phyloP scores from a whole-genome alignment of 163 green algal genomes.

The Coccomyxa subellipsoidea region DNA sequence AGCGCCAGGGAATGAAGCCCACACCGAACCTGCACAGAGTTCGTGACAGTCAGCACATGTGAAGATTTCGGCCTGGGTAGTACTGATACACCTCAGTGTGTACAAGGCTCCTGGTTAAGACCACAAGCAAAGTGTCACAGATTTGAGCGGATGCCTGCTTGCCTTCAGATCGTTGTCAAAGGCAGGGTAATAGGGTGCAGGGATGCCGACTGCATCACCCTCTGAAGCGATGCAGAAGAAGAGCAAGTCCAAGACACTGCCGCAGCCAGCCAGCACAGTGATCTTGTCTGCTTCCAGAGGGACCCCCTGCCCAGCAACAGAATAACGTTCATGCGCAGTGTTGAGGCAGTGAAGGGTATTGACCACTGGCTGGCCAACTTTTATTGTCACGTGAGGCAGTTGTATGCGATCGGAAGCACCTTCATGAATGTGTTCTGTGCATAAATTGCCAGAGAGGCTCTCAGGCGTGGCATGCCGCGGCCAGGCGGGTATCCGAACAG shows the following conservation, averaged over 20 bases:
- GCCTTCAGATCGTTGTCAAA: conserved; percentile 88
- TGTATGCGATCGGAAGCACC: too few species aligned
- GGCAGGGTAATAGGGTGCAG: conserved; percentile 88
- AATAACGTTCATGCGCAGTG: too few species aligned
- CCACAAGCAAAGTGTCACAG: too few species aligned
- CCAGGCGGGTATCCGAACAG: conserved; percentile 20
- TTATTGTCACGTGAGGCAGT: too few species aligned
- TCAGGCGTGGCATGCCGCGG: conserved; percentile 37
- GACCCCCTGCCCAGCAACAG: conserved; percentile 31
- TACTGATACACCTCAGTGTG: too few species aligned
- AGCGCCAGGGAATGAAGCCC: conserved; percentile 42
- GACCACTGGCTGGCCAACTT: too few species aligned
- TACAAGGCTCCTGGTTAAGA: too few species aligned
- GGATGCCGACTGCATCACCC: conserved; percentile 76
- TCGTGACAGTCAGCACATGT: background rate
- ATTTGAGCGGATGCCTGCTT: too few species aligned
- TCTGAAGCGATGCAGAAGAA: conserved; percentile 51
- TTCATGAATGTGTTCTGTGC: conserved; percentile 49
- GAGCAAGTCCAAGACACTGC: conserved; percentile 63
- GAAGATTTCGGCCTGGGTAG: too few species aligned
- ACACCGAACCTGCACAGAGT: conserved; percentile 36
- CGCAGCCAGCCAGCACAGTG: conserved; percentile 49
- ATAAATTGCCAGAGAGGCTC: conserved; percentile 34
- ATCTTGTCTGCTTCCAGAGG: conserved; percentile 54
- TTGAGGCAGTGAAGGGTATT: too few species aligned